phyloP scores from a whole-genome alignment of 192 early-diverging fungal species.

The Diversispora eburnea region DNA sequence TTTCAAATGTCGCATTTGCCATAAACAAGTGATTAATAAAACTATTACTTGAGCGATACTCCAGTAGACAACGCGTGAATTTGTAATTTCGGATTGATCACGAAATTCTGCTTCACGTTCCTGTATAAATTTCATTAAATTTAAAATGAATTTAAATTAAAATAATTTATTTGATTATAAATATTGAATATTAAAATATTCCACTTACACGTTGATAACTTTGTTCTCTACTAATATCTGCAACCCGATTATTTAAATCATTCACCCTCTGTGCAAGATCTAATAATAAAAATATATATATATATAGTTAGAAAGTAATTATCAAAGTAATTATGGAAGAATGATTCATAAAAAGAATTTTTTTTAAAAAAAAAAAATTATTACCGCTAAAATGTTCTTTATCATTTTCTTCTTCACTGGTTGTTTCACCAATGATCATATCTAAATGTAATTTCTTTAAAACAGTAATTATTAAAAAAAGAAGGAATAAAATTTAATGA shows the following conservation, averaged over 20 bases:
- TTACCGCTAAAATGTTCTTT: slow-evolving; percentile 26
- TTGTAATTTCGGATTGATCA: slow-evolving; percentile 78
- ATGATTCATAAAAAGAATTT: neutral
- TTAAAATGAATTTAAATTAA: neutral
- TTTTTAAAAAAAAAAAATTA: neutral
- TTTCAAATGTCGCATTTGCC: slow-evolving; percentile 86
- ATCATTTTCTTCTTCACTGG: slow-evolving; percentile 46
- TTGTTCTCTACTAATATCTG: slow-evolving; percentile 85
- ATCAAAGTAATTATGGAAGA: neutral
- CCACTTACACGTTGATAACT: slow-evolving; percentile 77
- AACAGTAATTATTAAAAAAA: neutral
- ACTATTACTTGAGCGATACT: slow-evolving; percentile 82
- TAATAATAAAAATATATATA: no score
- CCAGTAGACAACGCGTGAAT: slow-evolving; percentile 81
- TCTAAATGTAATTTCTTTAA: slow-evolving; percentile 54
- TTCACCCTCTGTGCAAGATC: slow-evolving; percentile 69
- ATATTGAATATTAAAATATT: no score
- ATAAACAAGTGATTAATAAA: slow-evolving; percentile 69
- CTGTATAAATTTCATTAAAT: slow-evolving; percentile 32
- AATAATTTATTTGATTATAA: neutral
- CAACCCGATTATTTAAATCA: slow-evolving; percentile 78
- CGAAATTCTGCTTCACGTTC: slow-evolving; percentile 91
- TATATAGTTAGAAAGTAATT: neutral
- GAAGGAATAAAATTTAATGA: neutral
- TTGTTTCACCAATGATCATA: slow-evolving; percentile 64